Base-by-base conservation (phyloP, 1,284 basidiomycete species). In the Sporisorium graminicola region DNA sequence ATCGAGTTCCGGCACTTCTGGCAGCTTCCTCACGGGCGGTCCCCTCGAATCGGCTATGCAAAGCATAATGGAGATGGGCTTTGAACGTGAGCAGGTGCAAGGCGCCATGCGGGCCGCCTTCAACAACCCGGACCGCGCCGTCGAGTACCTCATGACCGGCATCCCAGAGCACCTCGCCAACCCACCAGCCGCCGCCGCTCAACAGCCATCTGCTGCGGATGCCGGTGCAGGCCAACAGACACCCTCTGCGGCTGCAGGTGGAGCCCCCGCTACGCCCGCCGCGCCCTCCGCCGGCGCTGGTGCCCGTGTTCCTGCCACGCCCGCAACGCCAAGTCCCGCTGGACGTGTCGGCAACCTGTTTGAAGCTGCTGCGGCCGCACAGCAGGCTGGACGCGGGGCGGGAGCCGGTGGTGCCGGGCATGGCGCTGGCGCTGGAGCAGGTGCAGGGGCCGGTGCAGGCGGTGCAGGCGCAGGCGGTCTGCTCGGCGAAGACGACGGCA, bases 81-180 rank as follows among this genome's bases (percentile, higher is more conserved):
- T 97, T 82, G 90, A 91, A 71, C 89, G 92, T 40, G 94, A 95
- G 2, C 75, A 95, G 83, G 94, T 98, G 33, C 87, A 92, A 83
- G 90, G 91, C 31, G 95, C 96, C 5, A 87, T 99, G 86, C 90
- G 94, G 66, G 96, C 95, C 24, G 95, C 94, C 84, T 99, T 91
- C 88, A 99, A 99, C 87, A 99, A 99, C 87, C 94, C 97, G 2
- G 95, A 99, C 82, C 91, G 97, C 47, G 97, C 97, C 8, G 95
- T 95, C 29, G 97, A 99, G 86, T 99, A 99, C 87, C 88, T 99
- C 55, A 92, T 98, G 90, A 97, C 86, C 74, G 82, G 92, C 88
- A 67, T 77, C 29, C 65, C 66, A 8, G 68, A 75, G 35, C 58
- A 62, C 22, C 47, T 60, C 55, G 86, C 54, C 83, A 82, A 56